Evolutionary conservation across 306 rosid genomes (phyloP), one percentile per base, ranked within the genome.

Genomic region (Gillenia trifoliata): DNA sequence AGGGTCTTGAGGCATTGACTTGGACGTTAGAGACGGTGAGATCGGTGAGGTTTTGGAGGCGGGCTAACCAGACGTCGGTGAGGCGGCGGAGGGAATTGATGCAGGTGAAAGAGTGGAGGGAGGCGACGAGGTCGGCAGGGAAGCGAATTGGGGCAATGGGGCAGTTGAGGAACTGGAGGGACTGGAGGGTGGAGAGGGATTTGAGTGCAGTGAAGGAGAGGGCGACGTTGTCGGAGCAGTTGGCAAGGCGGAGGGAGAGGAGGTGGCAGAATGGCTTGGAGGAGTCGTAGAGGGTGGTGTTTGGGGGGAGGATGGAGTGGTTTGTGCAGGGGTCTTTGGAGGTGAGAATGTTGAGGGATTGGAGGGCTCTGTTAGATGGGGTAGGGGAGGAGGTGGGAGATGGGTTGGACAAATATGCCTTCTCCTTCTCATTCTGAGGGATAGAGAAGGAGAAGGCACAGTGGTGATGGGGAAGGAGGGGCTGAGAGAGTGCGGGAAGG

Each of bases 191-290:
- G 12, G 91, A 87, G 79, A 94, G 96, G 4, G 97, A 91, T 47
- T 88, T 87, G 80, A 94, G 94, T 22, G 97, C 93, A 0, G 95
- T 91, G 85, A 82, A 89, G 82, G 97, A 91, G 67, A 91, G 83
- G n/a, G 92, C 85, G 5, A 89, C 88, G 29, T 85, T 88, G 68
- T 87, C 80, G 22, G 93, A 86, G 80, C 96, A 93, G 79, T 93
- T 93, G 4, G 88, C 40, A 43, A 93, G 89, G 45, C 81, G 77
- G 29, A 93, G 89, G 8, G 92, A 83, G 69, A 88, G 61, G 74
- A 93, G 81, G 89, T 91, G 98, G 73, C 96, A 89, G 43, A 5
- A 31, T 5, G 33, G 5, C n/a, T n/a, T n/a, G n/a, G n/a, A n/a
- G n/a, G n/a, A n/a, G n/a, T n/a, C n/a, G n/a, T n/a, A n/a, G n/a